These are phyloP conservation scores for Fusarium transvaalense DNA, from an alignment of 2,329 filamentous ascomycete genomes.

Conservation along the genomic window DNA sequence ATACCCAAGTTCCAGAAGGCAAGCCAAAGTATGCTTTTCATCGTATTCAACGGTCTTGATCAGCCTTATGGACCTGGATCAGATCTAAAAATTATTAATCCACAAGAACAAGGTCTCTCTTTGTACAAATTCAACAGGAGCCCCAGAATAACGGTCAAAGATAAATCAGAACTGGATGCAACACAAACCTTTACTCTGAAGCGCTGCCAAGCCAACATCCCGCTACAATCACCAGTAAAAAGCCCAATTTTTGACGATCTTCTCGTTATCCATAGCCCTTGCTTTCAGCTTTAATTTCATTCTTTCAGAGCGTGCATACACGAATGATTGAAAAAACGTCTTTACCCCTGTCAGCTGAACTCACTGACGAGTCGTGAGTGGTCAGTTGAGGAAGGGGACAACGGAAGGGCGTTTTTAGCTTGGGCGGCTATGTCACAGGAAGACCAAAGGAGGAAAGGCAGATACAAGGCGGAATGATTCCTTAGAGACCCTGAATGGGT, in stretches of 20 bases:
- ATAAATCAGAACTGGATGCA: background rate
- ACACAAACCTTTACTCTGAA: background rate
- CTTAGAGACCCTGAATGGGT: background rate
- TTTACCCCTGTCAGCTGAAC: slow-evolving; percentile 36
- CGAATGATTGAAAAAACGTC: background rate
- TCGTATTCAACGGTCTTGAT: background rate
- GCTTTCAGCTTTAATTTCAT: slow-evolving; percentile 14
- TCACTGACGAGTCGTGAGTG: slow-evolving; percentile 18
- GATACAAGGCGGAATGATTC: background rate
- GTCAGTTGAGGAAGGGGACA: background rate
- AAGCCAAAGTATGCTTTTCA: slow-evolving; percentile 21
- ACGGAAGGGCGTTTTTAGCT: slow-evolving; percentile 20
- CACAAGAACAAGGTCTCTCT: background rate
- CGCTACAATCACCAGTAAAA: slow-evolving; percentile 1
- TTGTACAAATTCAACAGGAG: background rate
- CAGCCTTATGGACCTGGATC: background rate
- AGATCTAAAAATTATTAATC: background rate
- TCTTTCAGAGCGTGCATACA: slow-evolving; percentile 7
- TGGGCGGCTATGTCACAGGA: slow-evolving; percentile 21
- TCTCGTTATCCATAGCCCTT: background rate
- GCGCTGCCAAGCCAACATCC: slow-evolving; percentile 8
- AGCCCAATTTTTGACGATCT: background rate
- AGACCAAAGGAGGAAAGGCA: background rate
- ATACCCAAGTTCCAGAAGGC: slow-evolving; percentile 31
- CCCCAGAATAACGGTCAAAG: background rate